Base-by-base conservation (phyloP, 2,329 filamentous ascomycete species). In the Metarhizium brunneum region DNA sequence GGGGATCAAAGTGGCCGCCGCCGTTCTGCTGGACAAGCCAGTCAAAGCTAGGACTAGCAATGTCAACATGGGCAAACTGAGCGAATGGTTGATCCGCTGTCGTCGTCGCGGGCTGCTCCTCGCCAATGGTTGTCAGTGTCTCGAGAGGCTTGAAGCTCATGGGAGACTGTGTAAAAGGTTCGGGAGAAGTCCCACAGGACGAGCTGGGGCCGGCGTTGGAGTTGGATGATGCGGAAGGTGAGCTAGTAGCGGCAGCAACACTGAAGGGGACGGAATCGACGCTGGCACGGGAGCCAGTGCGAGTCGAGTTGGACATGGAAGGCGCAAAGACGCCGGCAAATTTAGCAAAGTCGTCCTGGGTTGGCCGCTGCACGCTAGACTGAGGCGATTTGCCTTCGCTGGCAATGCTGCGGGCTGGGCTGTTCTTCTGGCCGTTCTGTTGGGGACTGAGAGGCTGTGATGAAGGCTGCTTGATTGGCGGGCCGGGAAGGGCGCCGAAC, bases 1-100 rank as follows among this genome's bases (percentile, higher is more conserved):
- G 85, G 0, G 94, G 92, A 59, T 97, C 92, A 64, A 97, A 96
- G 60, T 88, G 84, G 55, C 89, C 89, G 56, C 89, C 89, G 55
- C 86, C 86, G 64, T 91, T 92, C 68, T 95, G 88, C 63, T 87
- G 85, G 43, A 85, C 81, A 52, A 94, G 76, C 82, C 87, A 92
- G 67, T 89, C 86, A 63, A 90, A 78, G 62, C 82, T 81, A 62
- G 75, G 78, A 57, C 76, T 70, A 59, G 79, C 77, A 54, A 81
- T 61, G 30, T 72, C 69, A 2, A 68, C 53, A 29, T 70, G 65
- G 47, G 63, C 58, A 52, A 71, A 68, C 20, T 70, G 66, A 1
- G 62, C 56, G 42, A 68, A 64, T 0, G 65, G 62, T 30, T 65
- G 62, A 4, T 75, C 72, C 52, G 68, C 68, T 54, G 66, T 69